These are phyloP conservation scores for Globisporangium spinosum DNA, from an alignment of 352 stramenopile species.

Conservation along the genomic window DNA sequence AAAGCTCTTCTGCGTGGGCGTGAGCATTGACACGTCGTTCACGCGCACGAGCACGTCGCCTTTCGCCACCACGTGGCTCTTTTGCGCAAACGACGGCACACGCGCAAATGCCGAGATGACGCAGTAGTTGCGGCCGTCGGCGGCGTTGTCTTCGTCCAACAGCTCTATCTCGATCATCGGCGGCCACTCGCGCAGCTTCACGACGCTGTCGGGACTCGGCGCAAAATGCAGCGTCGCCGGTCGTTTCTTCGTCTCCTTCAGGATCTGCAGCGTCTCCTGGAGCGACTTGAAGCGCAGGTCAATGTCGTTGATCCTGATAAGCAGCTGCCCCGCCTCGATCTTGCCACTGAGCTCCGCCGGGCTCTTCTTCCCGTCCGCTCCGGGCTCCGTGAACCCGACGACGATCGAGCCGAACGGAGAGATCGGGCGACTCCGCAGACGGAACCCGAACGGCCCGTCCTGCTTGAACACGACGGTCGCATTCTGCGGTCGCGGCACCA, in stretches of 20 bases:
- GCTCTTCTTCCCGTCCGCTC: constrained; percentile 46
- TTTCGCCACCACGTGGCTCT: constrained; percentile 50
- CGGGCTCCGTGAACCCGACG: constrained; percentile 53
- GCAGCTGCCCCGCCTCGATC: constrained; percentile 61
- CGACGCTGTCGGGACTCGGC: constrained; percentile 67
- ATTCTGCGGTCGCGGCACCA: constrained; percentile 47
- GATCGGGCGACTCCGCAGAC: constrained; percentile 68
- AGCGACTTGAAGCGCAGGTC: constrained; percentile 70
- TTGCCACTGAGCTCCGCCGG: constrained; percentile 66
- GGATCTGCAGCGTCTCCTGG: constrained; percentile 46
- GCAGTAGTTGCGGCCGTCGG: constrained; percentile 57
- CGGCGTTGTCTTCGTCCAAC: constrained; percentile 44
- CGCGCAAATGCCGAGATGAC: constrained; percentile 65
- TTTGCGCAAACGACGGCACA: constrained; percentile 71
- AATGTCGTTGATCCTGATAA: constrained; percentile 61
- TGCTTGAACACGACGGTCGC: constrained; percentile 68
- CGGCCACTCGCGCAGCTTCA: constrained; percentile 78
- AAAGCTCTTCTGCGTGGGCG: constrained; percentile 44
- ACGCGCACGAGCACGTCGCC: constrained; percentile 67
- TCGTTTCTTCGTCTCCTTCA: constrained; percentile 55
- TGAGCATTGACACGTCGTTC: constrained; percentile 52
- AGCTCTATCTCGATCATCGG: constrained; percentile 77
- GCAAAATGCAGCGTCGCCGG: constrained; percentile 75
- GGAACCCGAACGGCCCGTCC: constrained; percentile 67
- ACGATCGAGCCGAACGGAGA: constrained; percentile 70